Evolutionary conservation across 2,329 filamentous ascomycete genomes (phyloP).

Genomic region (Fusarium sp.): DNA sequence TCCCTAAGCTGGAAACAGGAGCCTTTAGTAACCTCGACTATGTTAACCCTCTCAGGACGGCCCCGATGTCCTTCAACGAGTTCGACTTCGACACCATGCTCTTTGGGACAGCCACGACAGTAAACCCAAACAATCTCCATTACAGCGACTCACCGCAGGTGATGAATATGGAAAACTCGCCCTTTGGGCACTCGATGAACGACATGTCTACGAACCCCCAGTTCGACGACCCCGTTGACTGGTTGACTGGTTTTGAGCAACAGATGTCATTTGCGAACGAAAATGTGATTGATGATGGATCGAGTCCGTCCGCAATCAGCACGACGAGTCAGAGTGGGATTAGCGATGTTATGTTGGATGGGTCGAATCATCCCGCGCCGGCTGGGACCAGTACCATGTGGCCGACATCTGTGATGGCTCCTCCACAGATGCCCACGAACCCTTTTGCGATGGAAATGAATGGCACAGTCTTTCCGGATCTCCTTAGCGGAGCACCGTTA

Average conservation of each 20-base stretch:
- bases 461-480: slow-evolving; percentile 79
- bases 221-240: slow-evolving; percentile 85
- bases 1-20: slow-evolving; percentile 86
- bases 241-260: slow-evolving; percentile 82
- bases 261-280: slow-evolving; percentile 80
- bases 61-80: slow-evolving; percentile 72
- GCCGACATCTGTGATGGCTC: slow-evolving; percentile 75
- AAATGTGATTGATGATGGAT: slow-evolving; percentile 88
- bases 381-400: slow-evolving; percentile 70
- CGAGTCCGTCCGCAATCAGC: slow-evolving; percentile 95
- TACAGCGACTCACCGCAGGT: slow-evolving; percentile 81
- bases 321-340: slow-evolving; percentile 91
- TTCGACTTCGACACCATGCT: slow-evolving; percentile 61
- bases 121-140: slow-evolving; percentile 80
- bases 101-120: slow-evolving; percentile 73
- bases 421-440: slow-evolving; percentile 73
- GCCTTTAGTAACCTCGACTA: slow-evolving; percentile 72
- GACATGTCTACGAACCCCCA: slow-evolving; percentile 67
- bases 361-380: slow-evolving; percentile 71
- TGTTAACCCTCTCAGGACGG: slow-evolving; percentile 78
- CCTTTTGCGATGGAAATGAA: slow-evolving; percentile 81
- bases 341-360: slow-evolving; percentile 92
- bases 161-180: slow-evolving; percentile 70
- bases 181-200: slow-evolving; percentile 66
- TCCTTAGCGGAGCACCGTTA: slow-evolving; percentile 75